Base-by-base conservation (phyloP, 805 yeast genomes). In the Ogataea pilisensis region DNA sequence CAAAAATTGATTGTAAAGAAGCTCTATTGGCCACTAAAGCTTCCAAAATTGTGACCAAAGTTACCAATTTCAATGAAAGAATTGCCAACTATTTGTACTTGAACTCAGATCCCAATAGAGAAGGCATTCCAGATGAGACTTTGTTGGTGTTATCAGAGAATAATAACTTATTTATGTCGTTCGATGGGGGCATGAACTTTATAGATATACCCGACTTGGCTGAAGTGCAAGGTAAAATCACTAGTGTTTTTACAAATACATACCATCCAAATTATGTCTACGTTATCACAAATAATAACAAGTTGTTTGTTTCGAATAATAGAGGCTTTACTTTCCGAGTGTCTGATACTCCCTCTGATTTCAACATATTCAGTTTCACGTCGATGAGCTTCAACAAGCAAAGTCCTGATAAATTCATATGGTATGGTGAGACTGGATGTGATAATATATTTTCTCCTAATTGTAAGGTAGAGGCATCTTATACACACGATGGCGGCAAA, bases 401-500 rank as follows among this genome's bases (percentile, higher is more conserved):
- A 6, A 71, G 78, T 44, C 55, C 73, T 1, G 62, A 74, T 7
- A 72, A 77, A 55, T 77, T 88, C 50, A 80, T 93, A 28, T 83
- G 85, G 73, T 73, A 75, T 50, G 85, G 93, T 4, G 75, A 75
- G 33, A 67, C 71, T 22, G 73, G 73, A 13, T 84, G 95, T 61
- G 74, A 69, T 11, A 56, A 66, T 13, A 46, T 50, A 12, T 63
- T 63, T 35, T 64, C 71, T 2, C 40, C 49, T 1, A 62, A 68
- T 16, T 90, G 97, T 61, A 67, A 69, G 35, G 58, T 73, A 1
- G 70, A 69, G 7, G 82, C 90, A 0, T 82, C 70, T 49, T 65
- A 76, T 41, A 82, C 96, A 2, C 64, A 60, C 20, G 79, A 90
- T 63, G 77, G 74, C 19, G 99, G 98, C 18, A 51, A 61, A 21